A percentile compares a stretch with the other conserved stretches of the same genome.
Evolutionary conservation across 2,329 filamentous ascomycete genomes (phyloP).

Genomic region (Knoxdaviesia proteae): DNA sequence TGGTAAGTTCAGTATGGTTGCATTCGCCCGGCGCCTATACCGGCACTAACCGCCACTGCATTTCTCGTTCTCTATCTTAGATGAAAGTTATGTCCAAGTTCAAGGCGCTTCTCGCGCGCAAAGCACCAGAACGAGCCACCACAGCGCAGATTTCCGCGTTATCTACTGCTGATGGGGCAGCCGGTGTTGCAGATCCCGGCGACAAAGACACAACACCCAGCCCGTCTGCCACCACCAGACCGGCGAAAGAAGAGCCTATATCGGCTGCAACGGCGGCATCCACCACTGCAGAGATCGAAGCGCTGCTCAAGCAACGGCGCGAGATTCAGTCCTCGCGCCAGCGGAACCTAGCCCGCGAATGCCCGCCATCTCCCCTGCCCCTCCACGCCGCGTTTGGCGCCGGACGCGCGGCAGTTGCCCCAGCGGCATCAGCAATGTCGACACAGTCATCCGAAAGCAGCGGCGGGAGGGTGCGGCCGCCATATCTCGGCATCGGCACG

Average conservation of each 20-base stretch:
- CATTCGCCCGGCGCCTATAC: not conserved
- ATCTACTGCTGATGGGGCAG: too few relatives aligned
- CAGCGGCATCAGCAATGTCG: slow-evolving; percentile 3
- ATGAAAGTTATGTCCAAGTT: slow-evolving; percentile 86
- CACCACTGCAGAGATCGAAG: slow-evolving; percentile 23
- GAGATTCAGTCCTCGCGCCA: slow-evolving; percentile 11
- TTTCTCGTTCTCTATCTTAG: slow-evolving; percentile 17
- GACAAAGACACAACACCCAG: too few relatives aligned
- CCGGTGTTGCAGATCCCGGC: too few relatives aligned
- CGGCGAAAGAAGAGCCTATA: too few relatives aligned
- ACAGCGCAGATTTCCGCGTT: too few relatives aligned
- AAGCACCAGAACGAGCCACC: not conserved
- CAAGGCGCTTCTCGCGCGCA: slow-evolving; percentile 42
- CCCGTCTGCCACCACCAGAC: too few relatives aligned
- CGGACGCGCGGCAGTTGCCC: not conserved
- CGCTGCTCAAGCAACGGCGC: slow-evolving; percentile 24
- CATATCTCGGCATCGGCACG: slow-evolving; percentile 60
- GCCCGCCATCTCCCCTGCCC: not conserved
- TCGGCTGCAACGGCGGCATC: not conserved
- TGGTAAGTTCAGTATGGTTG: slow-evolving; percentile 29
- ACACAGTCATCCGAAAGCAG: slow-evolving; percentile 12
- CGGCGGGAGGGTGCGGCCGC: slow-evolving; percentile 15
- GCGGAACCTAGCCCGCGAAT: too few relatives aligned
- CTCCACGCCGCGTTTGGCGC: not conserved
- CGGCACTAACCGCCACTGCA: slow-evolving; percentile 1